Evolutionary conservation across 805 yeast genomes (phyloP).

Genomic region (Starmerella stigmatis): DNA sequence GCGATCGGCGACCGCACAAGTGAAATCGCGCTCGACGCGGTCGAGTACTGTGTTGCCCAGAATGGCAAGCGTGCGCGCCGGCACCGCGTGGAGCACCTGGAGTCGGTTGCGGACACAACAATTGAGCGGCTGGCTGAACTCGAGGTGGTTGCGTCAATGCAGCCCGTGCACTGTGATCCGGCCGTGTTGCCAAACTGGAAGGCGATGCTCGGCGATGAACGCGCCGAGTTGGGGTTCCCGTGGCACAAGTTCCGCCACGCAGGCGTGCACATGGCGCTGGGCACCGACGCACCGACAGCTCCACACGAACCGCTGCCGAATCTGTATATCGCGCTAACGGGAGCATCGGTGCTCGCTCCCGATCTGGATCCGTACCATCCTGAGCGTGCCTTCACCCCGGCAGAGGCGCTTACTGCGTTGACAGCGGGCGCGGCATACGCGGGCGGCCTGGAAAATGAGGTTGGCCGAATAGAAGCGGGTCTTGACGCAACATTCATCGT

Average conservation of each 20-base stretch:
- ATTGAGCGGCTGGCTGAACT: background rate
- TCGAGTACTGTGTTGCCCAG: background rate
- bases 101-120: background rate
- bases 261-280: slow-evolving; percentile 1
- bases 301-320: slow-evolving; percentile 1
- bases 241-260: slow-evolving; percentile 1
- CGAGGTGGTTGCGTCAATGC: slow-evolving; percentile 4
- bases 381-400: background rate
- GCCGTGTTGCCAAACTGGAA: background rate
- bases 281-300: slow-evolving; percentile 1
- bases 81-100: slow-evolving; percentile 6
- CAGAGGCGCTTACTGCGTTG: background rate
- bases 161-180: slow-evolving; percentile 2
- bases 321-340: background rate
- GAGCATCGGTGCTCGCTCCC: background rate
- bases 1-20: slow-evolving; percentile 2
- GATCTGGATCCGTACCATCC: background rate
- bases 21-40: background rate
- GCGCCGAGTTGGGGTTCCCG: background rate
- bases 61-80: background rate
- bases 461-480: background rate
- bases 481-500: background rate
- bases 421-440: slow-evolving; percentile 1
- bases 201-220: slow-evolving; percentile 3
- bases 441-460: background rate